Evolutionary conservation across 345 rosid genomes (phyloP), one percentile per base, ranked within the genome.

Genomic region (Ailanthus altissimus): DNA sequence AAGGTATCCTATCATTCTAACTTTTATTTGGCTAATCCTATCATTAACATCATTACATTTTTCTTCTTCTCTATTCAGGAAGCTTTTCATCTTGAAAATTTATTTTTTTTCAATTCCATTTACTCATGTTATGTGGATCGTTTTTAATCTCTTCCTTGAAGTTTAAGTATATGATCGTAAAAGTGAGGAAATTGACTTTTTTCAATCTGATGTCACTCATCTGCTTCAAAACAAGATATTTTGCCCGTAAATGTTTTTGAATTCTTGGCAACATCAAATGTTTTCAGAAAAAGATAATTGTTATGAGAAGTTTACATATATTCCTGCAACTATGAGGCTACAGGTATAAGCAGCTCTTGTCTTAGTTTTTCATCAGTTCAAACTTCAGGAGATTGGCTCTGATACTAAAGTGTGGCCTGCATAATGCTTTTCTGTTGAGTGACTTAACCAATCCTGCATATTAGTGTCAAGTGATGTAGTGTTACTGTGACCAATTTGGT

Each of bases 1-100:
- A 83, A 91, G 97, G 98, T 91, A 89, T 32, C 3, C 38, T 32
- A 32, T 32, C 38, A 3, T 32, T 32, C 38, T 32, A 32, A 32
- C 3, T 32, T 32, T 32, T 32, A 32, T 56, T 65, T 6, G 38
- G 56, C 47, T 38, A 62, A 16, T 16, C 47, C 36, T 58, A 51
- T 38, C 20, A 43, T 32, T 38, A 32, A 36, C 67, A 50, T 75
- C 58, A 42, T 58, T 51, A 40, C 20, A 59, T 49, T 32, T 70
- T 51, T 23, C 58, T n/a, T 8, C n/a, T 8, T 67, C 75, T 60
- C 67, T 32, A 56, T n/a, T n/a, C 20, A 16, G 6, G 51, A 32
- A 70, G 61, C 38, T 32, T 32, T 32, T 1, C 1, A 32, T 60
- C 32, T 70, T 53, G 28, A 70, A 70, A 53, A 47, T 51, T 4